phyloP scores from a whole-genome alignment of 1,284 basidiomycete genomes.

The Trichosporon coremiiforme region DNA sequence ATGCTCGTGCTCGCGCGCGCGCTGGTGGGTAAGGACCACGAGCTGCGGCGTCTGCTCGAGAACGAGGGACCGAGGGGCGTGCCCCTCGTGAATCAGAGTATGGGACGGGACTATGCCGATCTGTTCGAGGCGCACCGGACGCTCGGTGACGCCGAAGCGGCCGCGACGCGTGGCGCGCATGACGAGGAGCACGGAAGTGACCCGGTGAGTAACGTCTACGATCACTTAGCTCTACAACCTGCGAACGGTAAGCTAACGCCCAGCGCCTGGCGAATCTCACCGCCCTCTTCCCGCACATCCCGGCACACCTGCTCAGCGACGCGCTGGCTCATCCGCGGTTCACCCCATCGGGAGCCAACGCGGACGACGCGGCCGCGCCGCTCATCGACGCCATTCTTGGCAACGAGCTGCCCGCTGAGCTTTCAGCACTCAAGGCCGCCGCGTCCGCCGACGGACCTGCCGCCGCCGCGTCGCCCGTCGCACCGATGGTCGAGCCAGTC shows the following conservation, averaged over 20 bases:
- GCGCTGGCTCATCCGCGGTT: slow-evolving; percentile 51
- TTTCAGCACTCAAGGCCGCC: slow-evolving; percentile 41
- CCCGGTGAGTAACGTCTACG: slow-evolving; percentile 21
- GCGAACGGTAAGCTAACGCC: background rate
- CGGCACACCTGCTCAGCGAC: slow-evolving; percentile 43
- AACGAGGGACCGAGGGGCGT: slow-evolving; percentile 16
- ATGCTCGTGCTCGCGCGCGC: slow-evolving; percentile 37
- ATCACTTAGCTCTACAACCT: no score
- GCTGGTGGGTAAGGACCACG: slow-evolving; percentile 30
- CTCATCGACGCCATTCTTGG: slow-evolving; percentile 51
- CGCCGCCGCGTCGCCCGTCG: background rate
- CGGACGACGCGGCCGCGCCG: slow-evolving; percentile 39
- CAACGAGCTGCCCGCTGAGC: slow-evolving; percentile 45
- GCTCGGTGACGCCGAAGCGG: slow-evolving; percentile 22
- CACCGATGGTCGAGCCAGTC: slow-evolving; percentile 17
- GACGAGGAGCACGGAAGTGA: slow-evolving; percentile 36
- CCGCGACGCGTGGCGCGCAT: slow-evolving; percentile 27
- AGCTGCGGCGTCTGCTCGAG: slow-evolving; percentile 32
- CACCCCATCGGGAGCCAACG: slow-evolving; percentile 29
- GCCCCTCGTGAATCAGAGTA: slow-evolving; percentile 28
- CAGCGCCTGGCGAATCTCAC: slow-evolving; percentile 42
- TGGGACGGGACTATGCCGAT: slow-evolving; percentile 31
- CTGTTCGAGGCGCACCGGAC: slow-evolving; percentile 25
- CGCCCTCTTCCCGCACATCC: slow-evolving; percentile 49
- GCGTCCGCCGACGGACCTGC: background rate